These are phyloP conservation scores for Cladosporium austrohemisphaericum DNA, from an alignment of 2,329 filamentous ascomycete genomes.

Conservation along the genomic window DNA sequence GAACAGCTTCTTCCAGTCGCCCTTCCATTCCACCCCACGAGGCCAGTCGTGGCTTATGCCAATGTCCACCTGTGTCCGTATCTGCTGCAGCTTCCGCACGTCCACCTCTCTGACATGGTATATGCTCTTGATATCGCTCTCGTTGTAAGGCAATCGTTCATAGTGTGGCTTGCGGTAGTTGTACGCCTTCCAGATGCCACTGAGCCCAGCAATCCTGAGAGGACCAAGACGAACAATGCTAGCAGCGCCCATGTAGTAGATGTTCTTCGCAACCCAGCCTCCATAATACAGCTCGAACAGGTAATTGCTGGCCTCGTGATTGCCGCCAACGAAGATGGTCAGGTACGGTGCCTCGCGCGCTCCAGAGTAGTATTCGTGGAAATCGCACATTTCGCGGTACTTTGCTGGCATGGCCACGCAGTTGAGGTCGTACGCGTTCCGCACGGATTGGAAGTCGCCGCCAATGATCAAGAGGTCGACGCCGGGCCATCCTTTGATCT, in stretches of 20 bases:
- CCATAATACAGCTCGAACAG: slow-evolving; percentile 92
- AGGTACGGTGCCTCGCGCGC: slow-evolving; percentile 73
- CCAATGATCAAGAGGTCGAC: slow-evolving; percentile 92
- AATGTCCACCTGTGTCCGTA: slow-evolving; percentile 85
- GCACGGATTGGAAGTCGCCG: slow-evolving; percentile 90
- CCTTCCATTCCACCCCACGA: slow-evolving; percentile 72
- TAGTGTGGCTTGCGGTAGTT: slow-evolving; percentile 81
- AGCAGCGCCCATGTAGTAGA: slow-evolving; percentile 93
- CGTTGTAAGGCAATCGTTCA: slow-evolving; percentile 80
- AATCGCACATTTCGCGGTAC: slow-evolving; percentile 85
- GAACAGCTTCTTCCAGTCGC: slow-evolving; percentile 67
- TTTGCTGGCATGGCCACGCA: slow-evolving; percentile 87
- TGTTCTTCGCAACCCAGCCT: slow-evolving; percentile 93
- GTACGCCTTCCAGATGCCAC: slow-evolving; percentile 90
- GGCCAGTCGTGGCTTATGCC: slow-evolving; percentile 97
- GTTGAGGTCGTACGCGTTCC: slow-evolving; percentile 81
- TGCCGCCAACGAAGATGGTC: slow-evolving; percentile 89
- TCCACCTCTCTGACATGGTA: slow-evolving; percentile 91
- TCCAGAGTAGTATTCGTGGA: slow-evolving; percentile 90
- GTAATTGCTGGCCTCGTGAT: slow-evolving; percentile 90
- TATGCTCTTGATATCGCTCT: slow-evolving; percentile 71
- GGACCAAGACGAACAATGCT: slow-evolving; percentile 82
- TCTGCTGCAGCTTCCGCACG: slow-evolving; percentile 78
- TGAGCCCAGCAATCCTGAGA: slow-evolving; percentile 81
- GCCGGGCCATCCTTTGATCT: slow-evolving; percentile 69